These are phyloP conservation scores for Kluyveromyces starmeri DNA, from an alignment of 805 yeast species.

Conservation along the genomic window DNA sequence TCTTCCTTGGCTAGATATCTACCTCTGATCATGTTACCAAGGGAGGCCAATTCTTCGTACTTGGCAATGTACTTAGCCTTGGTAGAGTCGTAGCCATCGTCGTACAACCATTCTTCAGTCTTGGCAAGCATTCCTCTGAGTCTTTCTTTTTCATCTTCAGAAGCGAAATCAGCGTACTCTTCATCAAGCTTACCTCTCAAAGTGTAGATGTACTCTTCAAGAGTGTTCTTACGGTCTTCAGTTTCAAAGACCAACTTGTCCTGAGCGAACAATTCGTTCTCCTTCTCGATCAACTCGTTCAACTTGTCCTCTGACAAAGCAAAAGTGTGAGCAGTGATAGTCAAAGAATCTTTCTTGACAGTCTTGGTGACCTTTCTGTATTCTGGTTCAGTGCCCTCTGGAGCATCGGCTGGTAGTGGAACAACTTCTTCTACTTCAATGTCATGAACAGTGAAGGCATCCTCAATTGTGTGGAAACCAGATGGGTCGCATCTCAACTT, in stretches of 20 bases:
- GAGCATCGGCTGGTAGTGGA: conserved; percentile 42
- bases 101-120: conserved; percentile 98
- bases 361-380: conserved; percentile 85
- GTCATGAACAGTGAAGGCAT: conserved; percentile 93
- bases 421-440: conserved; percentile 80
- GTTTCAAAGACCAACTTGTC: conserved; percentile 98
- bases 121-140: conserved; percentile 63
- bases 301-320: conserved; percentile 50
- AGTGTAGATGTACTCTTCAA: conserved; percentile 97
- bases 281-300: conserved; percentile 66
- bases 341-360: conserved; percentile 80
- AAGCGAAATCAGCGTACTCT: conserved; percentile 77
- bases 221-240: conserved; percentile 95
- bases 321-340: conserved; percentile 50
- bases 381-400: conserved; percentile 67
- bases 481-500: conserved; percentile 96
- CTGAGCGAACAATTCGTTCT: conserved; percentile 72
- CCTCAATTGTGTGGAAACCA: conserved; percentile 87
- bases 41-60: conserved; percentile 91
- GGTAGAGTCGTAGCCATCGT: conserved; percentile 91
- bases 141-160: conserved; percentile 80
- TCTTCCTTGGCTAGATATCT: conserved; percentile 91
- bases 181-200: conserved; percentile 96
- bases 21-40: conserved; percentile 92
- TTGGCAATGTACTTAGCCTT: conserved; percentile 97